These are phyloP conservation scores for Haplographium delicatum DNA, from an alignment of 495 filamentous ascomycete genomes.

Conservation along the genomic window DNA sequence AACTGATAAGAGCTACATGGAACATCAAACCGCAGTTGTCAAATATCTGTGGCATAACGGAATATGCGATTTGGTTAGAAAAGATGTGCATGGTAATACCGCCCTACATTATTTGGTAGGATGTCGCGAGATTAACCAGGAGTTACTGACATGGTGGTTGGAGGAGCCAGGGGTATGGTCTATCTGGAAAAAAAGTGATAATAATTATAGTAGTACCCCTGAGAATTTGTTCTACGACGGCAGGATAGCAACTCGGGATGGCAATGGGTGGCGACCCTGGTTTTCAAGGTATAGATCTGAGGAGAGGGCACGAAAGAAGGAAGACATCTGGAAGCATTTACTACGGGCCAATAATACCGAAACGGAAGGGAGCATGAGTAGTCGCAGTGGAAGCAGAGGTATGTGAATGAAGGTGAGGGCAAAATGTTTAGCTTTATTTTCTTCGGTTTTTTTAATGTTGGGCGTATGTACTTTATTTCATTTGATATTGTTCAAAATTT, in stretches of 20 bases:
- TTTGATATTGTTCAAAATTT: too few species aligned
- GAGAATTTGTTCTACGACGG: neutral
- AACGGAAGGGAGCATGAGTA: too few species aligned
- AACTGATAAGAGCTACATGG: neutral
- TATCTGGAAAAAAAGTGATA: slow-evolving; percentile 1
- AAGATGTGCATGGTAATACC: slow-evolving; percentile 17
- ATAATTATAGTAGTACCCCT: neutral
- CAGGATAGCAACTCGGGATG: neutral
- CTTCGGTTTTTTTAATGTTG: too few species aligned
- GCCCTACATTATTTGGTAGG: slow-evolving; percentile 15
- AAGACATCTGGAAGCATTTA: slow-evolving; percentile 1
- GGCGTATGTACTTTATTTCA: too few species aligned
- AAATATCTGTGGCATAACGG: slow-evolving; percentile 14
- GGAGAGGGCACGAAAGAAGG: slow-evolving; percentile 2
- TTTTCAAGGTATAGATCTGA: neutral
- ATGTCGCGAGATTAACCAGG: slow-evolving; percentile 6
- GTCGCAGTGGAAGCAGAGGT: too few species aligned
- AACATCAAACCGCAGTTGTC: slow-evolving; percentile 1
- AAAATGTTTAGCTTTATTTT: too few species aligned
- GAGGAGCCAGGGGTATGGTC: neutral
- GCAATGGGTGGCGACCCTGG: slow-evolving; percentile 2
- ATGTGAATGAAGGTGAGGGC: too few species aligned
- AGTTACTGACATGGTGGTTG: slow-evolving; percentile 7
- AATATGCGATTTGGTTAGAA: neutral
- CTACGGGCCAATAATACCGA: slow-evolving; percentile 1